phyloP scores from a whole-genome alignment of 305 asterid genomes.

The Solanum hybrid region DNA sequence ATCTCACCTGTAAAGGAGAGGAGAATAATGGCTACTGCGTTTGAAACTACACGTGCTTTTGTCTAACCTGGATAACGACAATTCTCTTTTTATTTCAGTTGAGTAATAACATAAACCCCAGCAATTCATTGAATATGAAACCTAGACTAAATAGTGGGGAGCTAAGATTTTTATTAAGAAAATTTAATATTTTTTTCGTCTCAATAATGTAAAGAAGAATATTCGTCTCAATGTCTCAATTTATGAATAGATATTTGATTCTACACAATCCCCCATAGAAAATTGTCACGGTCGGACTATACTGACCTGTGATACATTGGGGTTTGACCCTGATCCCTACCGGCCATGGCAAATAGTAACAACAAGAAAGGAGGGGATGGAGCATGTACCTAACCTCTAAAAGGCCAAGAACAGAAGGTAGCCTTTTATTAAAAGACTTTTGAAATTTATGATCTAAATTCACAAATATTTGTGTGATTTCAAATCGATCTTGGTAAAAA shows the following conservation, averaged over 20 bases:
- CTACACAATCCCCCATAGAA: background rate
- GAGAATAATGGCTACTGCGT: background rate
- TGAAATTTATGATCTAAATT: background rate
- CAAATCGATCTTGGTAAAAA: background rate
- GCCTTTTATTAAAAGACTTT: background rate
- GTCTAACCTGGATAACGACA: constrained; percentile 19
- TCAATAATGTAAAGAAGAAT: background rate
- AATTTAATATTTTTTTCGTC: background rate
- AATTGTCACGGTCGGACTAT: background rate
- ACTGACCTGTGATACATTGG: background rate
- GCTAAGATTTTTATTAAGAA: background rate
- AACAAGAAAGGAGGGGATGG: background rate
- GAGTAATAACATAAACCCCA: background rate
- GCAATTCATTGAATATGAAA: background rate
- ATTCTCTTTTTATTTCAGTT: constrained; percentile 12
- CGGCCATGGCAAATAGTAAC: background rate
- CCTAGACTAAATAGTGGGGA: background rate
- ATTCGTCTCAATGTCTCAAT: background rate
- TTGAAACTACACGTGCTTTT: constrained; percentile 8
- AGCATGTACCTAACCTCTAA: background rate
- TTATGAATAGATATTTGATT: no score
- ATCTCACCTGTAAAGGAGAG: background rate
- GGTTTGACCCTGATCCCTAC: background rate
- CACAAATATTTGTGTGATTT: background rate
- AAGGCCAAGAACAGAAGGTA: background rate